Evolutionary conservation across 1,284 basidiomycete genomes (phyloP).

Genomic region (Ganoderma multipileum): DNA sequence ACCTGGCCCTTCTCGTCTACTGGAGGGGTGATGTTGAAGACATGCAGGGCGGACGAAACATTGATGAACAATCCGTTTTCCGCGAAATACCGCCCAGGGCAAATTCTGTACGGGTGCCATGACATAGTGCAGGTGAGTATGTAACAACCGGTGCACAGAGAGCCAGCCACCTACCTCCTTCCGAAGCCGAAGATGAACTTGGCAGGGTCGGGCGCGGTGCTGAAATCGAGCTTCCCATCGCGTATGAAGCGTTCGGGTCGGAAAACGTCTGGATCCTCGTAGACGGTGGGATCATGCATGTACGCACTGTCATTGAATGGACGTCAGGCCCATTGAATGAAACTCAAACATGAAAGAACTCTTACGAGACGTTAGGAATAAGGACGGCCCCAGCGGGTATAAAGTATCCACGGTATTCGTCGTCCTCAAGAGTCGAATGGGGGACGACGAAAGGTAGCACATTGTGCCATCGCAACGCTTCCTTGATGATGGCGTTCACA

Average conservation of each 20-base stretch:
- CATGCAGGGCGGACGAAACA: neutral
- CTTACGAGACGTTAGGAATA: slow-evolving; percentile 37
- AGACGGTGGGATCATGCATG: slow-evolving; percentile 37
- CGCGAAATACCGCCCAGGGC: neutral
- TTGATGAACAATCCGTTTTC: slow-evolving; percentile 5
- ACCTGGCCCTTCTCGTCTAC: neutral
- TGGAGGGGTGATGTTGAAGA: slow-evolving; percentile 4
- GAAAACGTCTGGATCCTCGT: slow-evolving; percentile 42
- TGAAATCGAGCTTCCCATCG: slow-evolving; percentile 39
- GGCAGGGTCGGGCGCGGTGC: slow-evolving; percentile 35
- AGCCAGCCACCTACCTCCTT: slow-evolving; percentile 34
- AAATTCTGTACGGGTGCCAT: neutral
- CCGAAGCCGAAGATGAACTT: slow-evolving; percentile 43
- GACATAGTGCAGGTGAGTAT: neutral
- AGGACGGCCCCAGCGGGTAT: slow-evolving; percentile 33
- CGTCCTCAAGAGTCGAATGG: slow-evolving; percentile 21
- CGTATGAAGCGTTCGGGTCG: slow-evolving; percentile 45
- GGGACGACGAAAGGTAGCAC: slow-evolving; percentile 24
- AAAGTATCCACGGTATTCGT: slow-evolving; percentile 31
- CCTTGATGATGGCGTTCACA: slow-evolving; percentile 33
- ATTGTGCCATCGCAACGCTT: slow-evolving; percentile 31
- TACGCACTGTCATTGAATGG: slow-evolving; percentile 18
- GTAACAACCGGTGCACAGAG: neutral
- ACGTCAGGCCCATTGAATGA: neutral
- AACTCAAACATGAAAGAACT: neutral